Percentiles rank a stretch among this genome's conserved stretches.
Conservation (phyloP, 2,329 filamentous ascomycete genomes). For the Penicillium sp. region DNA sequence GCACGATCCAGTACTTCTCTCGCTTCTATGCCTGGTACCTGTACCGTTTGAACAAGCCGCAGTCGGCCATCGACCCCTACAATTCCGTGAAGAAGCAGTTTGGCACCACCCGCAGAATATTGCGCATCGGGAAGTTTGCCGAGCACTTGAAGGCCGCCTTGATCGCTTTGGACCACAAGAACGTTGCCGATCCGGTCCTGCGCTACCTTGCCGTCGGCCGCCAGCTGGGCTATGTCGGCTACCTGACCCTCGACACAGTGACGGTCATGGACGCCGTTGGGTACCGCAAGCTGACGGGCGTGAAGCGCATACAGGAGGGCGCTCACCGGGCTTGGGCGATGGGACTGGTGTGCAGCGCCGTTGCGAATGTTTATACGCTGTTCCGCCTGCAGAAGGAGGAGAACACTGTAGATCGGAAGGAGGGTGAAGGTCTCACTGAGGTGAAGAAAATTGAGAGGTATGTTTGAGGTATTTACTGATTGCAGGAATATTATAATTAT, state of each 20-base stretch:
- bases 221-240: slow-evolving; percentile 89
- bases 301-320: slow-evolving; percentile 68
- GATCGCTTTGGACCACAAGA: slow-evolving; percentile 64
- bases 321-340: slow-evolving; percentile 81
- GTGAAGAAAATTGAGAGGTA: slow-evolving; percentile 76
- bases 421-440: slow-evolving; percentile 89
- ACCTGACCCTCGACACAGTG: slow-evolving; percentile 75
- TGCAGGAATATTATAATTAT: slow-evolving; percentile 47
- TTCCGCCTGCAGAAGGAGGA: slow-evolving; percentile 68
- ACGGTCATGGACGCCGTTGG: slow-evolving; percentile 72
- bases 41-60: slow-evolving; percentile 82
- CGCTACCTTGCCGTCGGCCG: slow-evolving; percentile 79
- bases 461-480: too few relatives aligned
- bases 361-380: slow-evolving; percentile 74
- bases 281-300: slow-evolving; percentile 65
- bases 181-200: slow-evolving; percentile 64
- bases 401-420: slow-evolving; percentile 71
- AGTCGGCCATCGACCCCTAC: slow-evolving; percentile 73
- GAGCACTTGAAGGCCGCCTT: slow-evolving; percentile 93
- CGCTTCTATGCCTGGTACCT: slow-evolving; percentile 99
- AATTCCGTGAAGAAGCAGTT: slow-evolving; percentile 90
- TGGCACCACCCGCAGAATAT: slow-evolving; percentile 80
- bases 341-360: slow-evolving; percentile 72
- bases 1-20: slow-evolving; percentile 93
- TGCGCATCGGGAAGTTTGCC: slow-evolving; percentile 92